These are phyloP conservation scores for Syzygium oleosum DNA, from an alignment of 345 rosid species.

Conservation along the genomic window DNA sequence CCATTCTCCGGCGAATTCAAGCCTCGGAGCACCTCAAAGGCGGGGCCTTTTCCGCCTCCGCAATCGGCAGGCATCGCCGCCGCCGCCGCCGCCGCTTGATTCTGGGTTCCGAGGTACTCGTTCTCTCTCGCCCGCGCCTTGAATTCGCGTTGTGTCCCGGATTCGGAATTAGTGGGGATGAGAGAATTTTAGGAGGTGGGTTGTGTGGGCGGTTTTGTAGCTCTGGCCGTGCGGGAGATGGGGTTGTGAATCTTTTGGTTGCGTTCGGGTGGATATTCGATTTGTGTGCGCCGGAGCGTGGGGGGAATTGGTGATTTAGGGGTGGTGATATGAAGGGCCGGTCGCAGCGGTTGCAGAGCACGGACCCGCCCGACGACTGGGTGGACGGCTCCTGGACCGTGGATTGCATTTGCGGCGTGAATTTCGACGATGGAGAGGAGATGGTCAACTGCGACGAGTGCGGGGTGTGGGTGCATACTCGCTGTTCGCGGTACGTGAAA, in stretches of 20 bases:
- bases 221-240: not conserved
- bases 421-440: conserved; percentile 92
- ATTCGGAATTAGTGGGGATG: not conserved
- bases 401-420: conserved; percentile 90
- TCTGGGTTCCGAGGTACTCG: not conserved
- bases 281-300: not conserved
- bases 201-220: not conserved
- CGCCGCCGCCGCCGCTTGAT: not conserved
- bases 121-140: not conserved
- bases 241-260: not conserved
- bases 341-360: conserved; percentile 49
- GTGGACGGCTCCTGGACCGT: conserved; percentile 95
- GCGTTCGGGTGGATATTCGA: not conserved
- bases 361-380: conserved; percentile 85
- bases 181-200: not conserved
- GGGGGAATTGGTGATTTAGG: not conserved
- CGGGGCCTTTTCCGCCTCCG: not conserved
- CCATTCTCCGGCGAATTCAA: not conserved
- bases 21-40: not conserved
- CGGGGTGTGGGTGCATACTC: conserved; percentile 97
- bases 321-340: conserved; percentile 38
- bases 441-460: conserved; percentile 99
- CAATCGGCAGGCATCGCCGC: not conserved
- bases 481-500: conserved; percentile 81
- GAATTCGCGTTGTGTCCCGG: not conserved